Percentiles rank a stretch among this genome's conserved stretches.
These are phyloP conservation scores for Ananas comosus DNA, from an alignment of 176 grass and related monocot genomes.

Conservation along the genomic window DNA sequence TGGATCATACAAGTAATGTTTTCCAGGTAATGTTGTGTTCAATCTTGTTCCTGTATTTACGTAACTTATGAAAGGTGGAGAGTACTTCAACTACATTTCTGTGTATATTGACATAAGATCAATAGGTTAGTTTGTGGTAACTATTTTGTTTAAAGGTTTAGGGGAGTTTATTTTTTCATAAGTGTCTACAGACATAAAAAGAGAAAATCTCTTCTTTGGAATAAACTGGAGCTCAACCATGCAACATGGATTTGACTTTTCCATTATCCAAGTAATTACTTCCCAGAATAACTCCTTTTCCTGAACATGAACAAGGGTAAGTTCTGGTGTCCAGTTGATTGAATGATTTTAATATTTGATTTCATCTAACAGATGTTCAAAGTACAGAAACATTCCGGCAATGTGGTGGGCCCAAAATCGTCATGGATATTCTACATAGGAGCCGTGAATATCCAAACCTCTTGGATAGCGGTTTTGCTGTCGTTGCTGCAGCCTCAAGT, in stretches of 20 bases:
- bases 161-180: neutral
- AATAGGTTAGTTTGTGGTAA: neutral
- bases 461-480: constrained; percentile 57
- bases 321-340: neutral
- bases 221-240: neutral
- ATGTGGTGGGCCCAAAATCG: constrained; percentile 46
- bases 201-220: neutral
- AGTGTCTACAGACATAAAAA: no score
- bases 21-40: neutral
- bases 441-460: constrained; percentile 39
- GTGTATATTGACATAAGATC: neutral
- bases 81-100: neutral
- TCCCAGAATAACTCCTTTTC: neutral
- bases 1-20: neutral
- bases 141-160: neutral
- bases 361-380: constrained; percentile 47
- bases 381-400: constrained; percentile 66
- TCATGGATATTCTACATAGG: constrained; percentile 53
- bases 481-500: constrained; percentile 53
- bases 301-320: constrained; percentile 2
- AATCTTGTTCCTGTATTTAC: neutral
- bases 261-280: neutral
- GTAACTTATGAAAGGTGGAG: neutral
- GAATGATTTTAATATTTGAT: constrained; percentile 8
- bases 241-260: neutral